These are phyloP conservation scores for Auxenochlorella pyrenoidosa DNA, from an alignment of 139 green algal species.

Conservation along the genomic window DNA sequence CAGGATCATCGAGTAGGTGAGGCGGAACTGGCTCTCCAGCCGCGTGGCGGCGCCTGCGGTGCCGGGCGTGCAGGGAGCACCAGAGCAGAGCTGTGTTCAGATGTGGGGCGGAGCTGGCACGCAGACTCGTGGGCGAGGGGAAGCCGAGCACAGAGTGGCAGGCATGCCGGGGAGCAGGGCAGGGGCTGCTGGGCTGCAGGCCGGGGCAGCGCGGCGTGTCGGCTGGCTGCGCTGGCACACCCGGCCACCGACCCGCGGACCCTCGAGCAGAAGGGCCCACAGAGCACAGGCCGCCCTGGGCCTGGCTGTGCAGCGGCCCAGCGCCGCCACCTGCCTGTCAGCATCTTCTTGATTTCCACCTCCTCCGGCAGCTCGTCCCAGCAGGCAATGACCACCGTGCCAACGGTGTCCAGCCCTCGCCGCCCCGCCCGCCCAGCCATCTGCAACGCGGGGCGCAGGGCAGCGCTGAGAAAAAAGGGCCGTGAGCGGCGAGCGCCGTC, in stretches of 20 bases:
- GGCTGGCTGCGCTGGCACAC: too few species aligned
- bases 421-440: slow-evolving; percentile 93
- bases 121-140: too few species aligned
- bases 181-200: background rate
- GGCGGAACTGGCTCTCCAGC: slow-evolving; percentile 93
- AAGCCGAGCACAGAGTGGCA: too few species aligned
- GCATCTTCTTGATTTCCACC: slow-evolving; percentile 74
- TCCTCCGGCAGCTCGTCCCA: slow-evolving; percentile 81
- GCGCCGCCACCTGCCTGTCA: slow-evolving; percentile 64
- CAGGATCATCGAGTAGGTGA: slow-evolving; percentile 99
- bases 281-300: too few species aligned
- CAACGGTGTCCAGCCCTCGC: slow-evolving; percentile 88
- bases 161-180: too few species aligned
- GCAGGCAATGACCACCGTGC: slow-evolving; percentile 89
- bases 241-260: background rate
- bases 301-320: background rate
- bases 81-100: too few species aligned
- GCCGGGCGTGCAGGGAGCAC: too few species aligned
- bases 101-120: too few species aligned
- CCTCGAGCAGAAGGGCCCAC: too few species aligned
- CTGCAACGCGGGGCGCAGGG: slow-evolving; percentile 45
- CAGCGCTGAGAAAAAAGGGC: too few species aligned
- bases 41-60: slow-evolving; percentile 65
- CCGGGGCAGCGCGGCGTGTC: too few species aligned
- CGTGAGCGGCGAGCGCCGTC: too few species aligned